phyloP scores from a whole-genome alignment of 441 rosid species.

The Populus hybrid region DNA sequence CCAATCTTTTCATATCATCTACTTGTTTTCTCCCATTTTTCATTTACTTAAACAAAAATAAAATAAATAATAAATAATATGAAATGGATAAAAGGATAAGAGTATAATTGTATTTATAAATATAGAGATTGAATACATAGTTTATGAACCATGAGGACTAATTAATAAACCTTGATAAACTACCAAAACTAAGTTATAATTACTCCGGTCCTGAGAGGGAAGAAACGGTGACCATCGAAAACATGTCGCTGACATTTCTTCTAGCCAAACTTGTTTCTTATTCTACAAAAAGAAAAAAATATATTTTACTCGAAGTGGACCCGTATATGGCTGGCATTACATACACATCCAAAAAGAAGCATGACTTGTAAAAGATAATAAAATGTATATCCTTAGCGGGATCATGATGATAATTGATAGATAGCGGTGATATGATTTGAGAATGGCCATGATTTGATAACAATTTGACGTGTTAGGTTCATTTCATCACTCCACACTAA shows the following conservation, averaged over 20 bases:
- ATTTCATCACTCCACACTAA: not conserved
- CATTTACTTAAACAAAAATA: not conserved
- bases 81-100: too few relatives aligned
- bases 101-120: too few relatives aligned
- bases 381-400: not conserved
- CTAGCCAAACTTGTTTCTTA: too few relatives aligned
- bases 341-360: not conserved
- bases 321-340: not conserved
- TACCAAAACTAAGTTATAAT: too few relatives aligned
- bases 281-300: too few relatives aligned
- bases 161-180: too few relatives aligned
- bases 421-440: not conserved
- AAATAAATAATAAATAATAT: too few relatives aligned
- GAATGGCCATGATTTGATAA: not conserved
- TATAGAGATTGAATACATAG: too few relatives aligned
- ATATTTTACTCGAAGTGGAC: not conserved
- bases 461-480: not conserved
- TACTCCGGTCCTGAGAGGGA: too few relatives aligned
- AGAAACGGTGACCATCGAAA: not conserved
- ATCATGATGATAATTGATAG: not conserved
- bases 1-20: not conserved
- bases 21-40: not conserved
- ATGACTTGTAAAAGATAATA: not conserved
- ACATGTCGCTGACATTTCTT: not conserved
- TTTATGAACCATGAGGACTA: too few relatives aligned